Conservation (phyloP, 345 rosid species). For the Eucalyptus polybractea region DNA sequence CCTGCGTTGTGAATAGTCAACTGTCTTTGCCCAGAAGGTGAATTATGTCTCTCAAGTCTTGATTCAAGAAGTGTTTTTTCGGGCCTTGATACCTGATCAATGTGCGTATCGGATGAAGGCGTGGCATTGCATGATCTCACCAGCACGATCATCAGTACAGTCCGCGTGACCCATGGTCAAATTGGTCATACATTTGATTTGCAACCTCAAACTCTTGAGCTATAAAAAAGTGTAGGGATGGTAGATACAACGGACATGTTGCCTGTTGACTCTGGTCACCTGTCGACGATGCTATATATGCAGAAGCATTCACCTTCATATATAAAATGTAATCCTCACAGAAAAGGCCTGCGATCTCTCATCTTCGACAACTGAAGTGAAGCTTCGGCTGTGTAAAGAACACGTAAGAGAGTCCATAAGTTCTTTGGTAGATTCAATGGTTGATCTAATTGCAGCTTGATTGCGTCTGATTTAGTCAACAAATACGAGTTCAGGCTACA, state of each 20-base stretch:
- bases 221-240: neutral
- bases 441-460: neutral
- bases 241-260: neutral
- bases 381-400: too few relatives aligned
- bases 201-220: neutral
- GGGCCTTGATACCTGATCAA: neutral
- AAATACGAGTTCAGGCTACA: neutral
- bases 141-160: neutral
- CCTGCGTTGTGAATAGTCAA: neutral
- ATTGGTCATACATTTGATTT: neutral
- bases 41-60: neutral
- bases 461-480: neutral
- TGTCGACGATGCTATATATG: neutral
- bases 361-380: neutral
- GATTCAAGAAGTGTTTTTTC: neutral
- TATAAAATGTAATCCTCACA: neutral
- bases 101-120: neutral
- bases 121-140: neutral
- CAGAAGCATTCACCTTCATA: neutral
- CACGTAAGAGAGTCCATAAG: neutral
- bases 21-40: neutral
- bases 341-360: neutral
- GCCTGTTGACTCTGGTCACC: neutral
- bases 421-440: neutral
- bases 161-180: neutral